Evolutionary conservation across 768 basidiomycete species (phyloP).

Genomic region (Russula brevipes): DNA sequence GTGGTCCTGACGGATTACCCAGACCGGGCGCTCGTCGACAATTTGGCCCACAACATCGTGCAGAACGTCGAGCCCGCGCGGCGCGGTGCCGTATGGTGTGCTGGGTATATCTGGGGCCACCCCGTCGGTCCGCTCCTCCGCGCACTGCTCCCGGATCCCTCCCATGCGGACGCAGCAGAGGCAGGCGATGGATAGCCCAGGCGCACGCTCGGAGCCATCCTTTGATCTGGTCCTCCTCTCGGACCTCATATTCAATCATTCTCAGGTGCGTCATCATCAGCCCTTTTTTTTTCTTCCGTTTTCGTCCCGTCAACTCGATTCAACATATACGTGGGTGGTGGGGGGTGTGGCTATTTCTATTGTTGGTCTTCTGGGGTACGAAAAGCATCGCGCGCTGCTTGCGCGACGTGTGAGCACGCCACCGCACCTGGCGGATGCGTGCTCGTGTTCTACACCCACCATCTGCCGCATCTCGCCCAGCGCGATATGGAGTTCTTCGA

Average conservation of each 20-base stretch:
- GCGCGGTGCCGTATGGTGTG: constrained; percentile 21
- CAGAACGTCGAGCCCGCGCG: constrained; percentile 42
- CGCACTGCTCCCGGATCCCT: constrained; percentile 23
- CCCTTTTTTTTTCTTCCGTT: not conserved
- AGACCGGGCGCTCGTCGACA: constrained; percentile 66
- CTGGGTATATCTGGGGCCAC: constrained; percentile 80
- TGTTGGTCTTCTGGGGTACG: not conserved
- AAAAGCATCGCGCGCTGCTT: constrained; percentile 79
- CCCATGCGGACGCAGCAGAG: not conserved
- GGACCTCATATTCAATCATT: constrained; percentile 93
- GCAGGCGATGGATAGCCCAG: not conserved
- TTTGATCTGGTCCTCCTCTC: constrained; percentile 87
- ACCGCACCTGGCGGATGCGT: constrained; percentile 35
- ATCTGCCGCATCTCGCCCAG: constrained; percentile 76
- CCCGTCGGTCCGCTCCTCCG: constrained; percentile 44
- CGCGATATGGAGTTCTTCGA: constrained; percentile 80
- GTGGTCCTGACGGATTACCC: constrained; percentile 92
- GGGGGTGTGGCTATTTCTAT: too few species aligned
- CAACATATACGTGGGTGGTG: not conserved
- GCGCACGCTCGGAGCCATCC: constrained; percentile 21
- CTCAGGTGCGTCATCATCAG: constrained; percentile 52
- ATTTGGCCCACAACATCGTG: constrained; percentile 64
- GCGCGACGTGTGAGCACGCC: constrained; percentile 56
- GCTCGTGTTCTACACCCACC: constrained; percentile 86
- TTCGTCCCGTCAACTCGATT: not conserved